Conservation (phyloP, 176 grass and related monocot genomes). For the Oryza meridionalis region DNA sequence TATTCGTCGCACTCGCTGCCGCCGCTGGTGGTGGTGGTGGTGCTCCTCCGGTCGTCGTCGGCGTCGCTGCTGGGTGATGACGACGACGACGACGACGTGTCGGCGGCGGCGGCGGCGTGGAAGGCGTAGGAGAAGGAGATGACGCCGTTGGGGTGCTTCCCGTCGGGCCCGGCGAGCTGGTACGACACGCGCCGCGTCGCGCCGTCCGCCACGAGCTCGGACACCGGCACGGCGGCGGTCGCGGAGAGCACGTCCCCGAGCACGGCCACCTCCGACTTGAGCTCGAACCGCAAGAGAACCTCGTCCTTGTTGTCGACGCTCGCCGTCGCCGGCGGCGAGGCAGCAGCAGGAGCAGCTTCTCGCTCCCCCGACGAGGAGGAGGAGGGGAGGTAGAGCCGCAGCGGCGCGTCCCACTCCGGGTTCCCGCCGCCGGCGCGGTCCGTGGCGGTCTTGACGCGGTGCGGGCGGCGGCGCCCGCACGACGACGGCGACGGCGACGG, state of each 20-base stretch:
- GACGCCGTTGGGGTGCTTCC: slow-evolving; percentile 53
- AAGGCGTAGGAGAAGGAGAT: slow-evolving; percentile 63
- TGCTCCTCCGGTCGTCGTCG: not conserved
- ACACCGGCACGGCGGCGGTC: slow-evolving; percentile 50
- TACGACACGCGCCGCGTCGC: slow-evolving; percentile 48
- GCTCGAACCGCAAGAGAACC: slow-evolving; percentile 52
- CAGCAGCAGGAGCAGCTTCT: too few species aligned
- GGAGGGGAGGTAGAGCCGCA: slow-evolving; percentile 46
- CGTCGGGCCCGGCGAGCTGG: slow-evolving; percentile 44
- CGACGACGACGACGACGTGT: not conserved
- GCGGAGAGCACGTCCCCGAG: slow-evolving; percentile 56
- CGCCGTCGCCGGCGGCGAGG: not conserved
- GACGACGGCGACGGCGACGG: not conserved
- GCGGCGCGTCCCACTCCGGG: slow-evolving; percentile 71
- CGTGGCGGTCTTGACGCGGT: slow-evolving; percentile 57
- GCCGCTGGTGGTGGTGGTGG: not conserved
- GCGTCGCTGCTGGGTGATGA: not conserved
- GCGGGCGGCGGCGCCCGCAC: slow-evolving; percentile 35
- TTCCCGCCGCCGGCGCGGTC: slow-evolving; percentile 48
- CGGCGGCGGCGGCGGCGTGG: not conserved
- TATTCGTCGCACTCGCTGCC: not conserved
- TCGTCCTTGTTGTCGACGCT: not conserved
- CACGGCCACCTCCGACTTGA: slow-evolving; percentile 59
- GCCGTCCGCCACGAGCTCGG: slow-evolving; percentile 53
- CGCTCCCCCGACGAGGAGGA: not conserved